Evolutionary conservation across 805 yeast species (phyloP), one percentile per base, ranked within the genome.

Genomic region (Spencermartinsiella europaea): DNA sequence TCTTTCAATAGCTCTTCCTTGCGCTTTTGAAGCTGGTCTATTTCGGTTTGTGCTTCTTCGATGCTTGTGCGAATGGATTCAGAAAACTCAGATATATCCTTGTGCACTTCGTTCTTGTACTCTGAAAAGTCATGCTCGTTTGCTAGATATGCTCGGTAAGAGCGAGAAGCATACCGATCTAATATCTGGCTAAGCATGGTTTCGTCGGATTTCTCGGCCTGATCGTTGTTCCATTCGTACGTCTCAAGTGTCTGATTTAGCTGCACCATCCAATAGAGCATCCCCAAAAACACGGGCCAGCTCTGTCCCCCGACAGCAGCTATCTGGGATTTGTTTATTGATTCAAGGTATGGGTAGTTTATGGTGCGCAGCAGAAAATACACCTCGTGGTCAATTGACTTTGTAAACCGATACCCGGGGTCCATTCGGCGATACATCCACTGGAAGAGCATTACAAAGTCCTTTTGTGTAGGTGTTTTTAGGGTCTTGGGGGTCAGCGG

Each of bases 281-380:
- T 78, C 1, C 93, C 95, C 36, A 89, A 63, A 53, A 87, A 85
- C 5, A 76, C 75, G 10, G 86, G 88, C 96, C 96, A 89, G 45
- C 59, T 61, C 41, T 83, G 80, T 2, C 95, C 95, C 4, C 96
- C 96, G 10, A 87, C 96, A 0, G 96, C 96, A 34, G 89, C 79
- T 34, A 89, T 81, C 60, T 87, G 95, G 0, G 93, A 83, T 58
- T 89, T 82, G 63, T 83, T 85, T 34, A 90, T 80, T 0, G 85
- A 71, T 35, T 85, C 95, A 48, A 87, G 64, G 61, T 83, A 87
- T 1, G 97, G 96, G 57, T 89, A 89, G 41, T 77, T 77, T 50
- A 88, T 62, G 33, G 72, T 72, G 59, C 79, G 82, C 55, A 89
- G 67, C 16, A 86, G 66, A 16, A 76, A 73, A 51, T 81, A 83